These are phyloP conservation scores for Hypoxylon trugodes DNA, from an alignment of 495 filamentous ascomycete genomes.

Conservation along the genomic window DNA sequence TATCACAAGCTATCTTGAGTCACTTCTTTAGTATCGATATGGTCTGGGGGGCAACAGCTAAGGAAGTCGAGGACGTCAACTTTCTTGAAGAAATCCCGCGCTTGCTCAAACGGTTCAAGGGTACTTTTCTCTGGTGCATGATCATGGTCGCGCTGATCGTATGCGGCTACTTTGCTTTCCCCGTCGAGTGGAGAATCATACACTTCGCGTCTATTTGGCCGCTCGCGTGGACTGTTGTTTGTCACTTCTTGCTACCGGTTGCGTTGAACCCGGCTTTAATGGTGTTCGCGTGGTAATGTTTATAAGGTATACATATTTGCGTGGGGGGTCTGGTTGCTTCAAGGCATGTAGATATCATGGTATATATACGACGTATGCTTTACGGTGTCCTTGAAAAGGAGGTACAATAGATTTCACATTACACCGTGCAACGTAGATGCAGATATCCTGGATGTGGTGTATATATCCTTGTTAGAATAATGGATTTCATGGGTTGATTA, in stretches of 20 bases:
- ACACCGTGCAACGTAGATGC: no score
- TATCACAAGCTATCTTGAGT: slow-evolving; percentile 66
- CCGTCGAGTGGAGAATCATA: slow-evolving; percentile 63
- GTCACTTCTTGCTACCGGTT: slow-evolving; percentile 68
- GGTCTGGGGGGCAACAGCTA: slow-evolving; percentile 69
- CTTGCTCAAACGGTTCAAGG: slow-evolving; percentile 66
- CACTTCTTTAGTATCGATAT: slow-evolving; percentile 71
- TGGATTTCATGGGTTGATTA: not conserved
- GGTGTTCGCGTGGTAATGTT: slow-evolving; percentile 72
- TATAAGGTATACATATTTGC: no score
- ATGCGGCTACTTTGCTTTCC: slow-evolving; percentile 53
- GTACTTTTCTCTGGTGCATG: slow-evolving; percentile 65
- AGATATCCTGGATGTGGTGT: no score
- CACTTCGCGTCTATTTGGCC: slow-evolving; percentile 68
- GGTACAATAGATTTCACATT: no score
- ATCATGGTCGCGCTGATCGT: slow-evolving; percentile 57
- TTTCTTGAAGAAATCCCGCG: slow-evolving; percentile 69
- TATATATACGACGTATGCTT: not conserved
- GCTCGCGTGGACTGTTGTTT: slow-evolving; percentile 58
- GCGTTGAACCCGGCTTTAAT: slow-evolving; percentile 71
- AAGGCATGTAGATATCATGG: not conserved
- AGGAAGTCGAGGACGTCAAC: slow-evolving; percentile 66
- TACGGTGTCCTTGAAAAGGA: not conserved
- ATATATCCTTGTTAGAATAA: no score
- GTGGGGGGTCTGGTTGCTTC: not conserved